Base-by-base conservation (phyloP, 495 filamentous ascomycete genomes). In the Barbatosphaeria neglecta region DNA sequence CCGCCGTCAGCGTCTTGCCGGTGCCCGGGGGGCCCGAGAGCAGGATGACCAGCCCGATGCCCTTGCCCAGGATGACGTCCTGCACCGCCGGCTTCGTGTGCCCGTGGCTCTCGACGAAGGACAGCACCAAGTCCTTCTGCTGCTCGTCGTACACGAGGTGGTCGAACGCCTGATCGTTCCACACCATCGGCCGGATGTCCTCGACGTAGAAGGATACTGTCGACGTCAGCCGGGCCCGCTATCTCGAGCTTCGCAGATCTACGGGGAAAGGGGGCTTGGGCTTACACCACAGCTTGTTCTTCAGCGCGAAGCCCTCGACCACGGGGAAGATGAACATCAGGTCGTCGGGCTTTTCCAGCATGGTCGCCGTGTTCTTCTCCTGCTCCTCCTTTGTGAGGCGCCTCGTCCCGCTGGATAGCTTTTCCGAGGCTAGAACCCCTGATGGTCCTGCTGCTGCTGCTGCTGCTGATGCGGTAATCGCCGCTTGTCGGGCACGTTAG, bases 1-100 rank as follows among this genome's bases (percentile, higher is more conserved):
- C 70, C 4, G 77, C 78, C 13, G 76, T 82, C 0, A 75, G 56
- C 2, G 79, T 81, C 54, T 83, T 82, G 9, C 78, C 76, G 1
- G 70, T 68, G 0, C 76, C 78, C 0, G 79, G 76, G 2, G 60
- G 61, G 0, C 80, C 79, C 18, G 44, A 45, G 6, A 66, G 52
- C 22, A 66, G 48, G 20, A 64, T 55, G 46, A 64, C 58, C 8
- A 51, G 54, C 38, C 54, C 66, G 46, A 58, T 45, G 11, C 58
- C 56, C 53, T 35, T 11, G 13, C 16, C 1, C 13, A 15, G 31
- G 9, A n/a, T 35, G 13, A 35, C 13, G 3, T 35, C 15, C 13
- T 11, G 1, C 2, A 10, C 27, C 27, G 31, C 6, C 4, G 31
- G 31, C 10, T 45, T 48, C 7, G 45, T 1, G 13, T 39, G 38